Conservation (phyloP, 2,329 filamentous ascomycete species). For the Penicillium sp. region DNA sequence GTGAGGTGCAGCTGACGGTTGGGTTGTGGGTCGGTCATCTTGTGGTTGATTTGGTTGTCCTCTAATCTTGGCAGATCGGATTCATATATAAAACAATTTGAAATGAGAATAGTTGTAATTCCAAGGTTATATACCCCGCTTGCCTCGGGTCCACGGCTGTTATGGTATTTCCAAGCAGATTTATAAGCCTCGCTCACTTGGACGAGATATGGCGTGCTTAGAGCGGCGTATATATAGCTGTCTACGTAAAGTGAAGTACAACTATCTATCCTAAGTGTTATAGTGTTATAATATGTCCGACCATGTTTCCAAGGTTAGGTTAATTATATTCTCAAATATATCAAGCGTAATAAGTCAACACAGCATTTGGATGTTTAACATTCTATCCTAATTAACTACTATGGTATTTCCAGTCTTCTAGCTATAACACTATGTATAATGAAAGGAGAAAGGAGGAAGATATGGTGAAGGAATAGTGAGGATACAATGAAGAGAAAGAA, state of each 20-base stretch:
- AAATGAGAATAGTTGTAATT: background rate
- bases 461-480: no score
- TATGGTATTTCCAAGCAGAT: background rate
- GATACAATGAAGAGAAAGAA: no score
- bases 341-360: no score
- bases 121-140: background rate
- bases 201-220: background rate
- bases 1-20: slow-evolving; percentile 51
- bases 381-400: no score
- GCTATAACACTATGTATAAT: no score
- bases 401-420: no score
- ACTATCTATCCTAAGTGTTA: background rate
- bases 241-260: background rate
- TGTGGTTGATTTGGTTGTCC: background rate
- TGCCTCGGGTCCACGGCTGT: background rate
- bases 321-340: no score
- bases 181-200: slow-evolving; percentile 2
- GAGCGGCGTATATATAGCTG: background rate
- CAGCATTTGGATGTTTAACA: no score
- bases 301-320: background rate
- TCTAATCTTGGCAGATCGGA: background rate
- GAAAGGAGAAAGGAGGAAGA: no score
- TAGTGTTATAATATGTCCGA: background rate
- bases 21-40: slow-evolving; percentile 16
- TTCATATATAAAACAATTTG: background rate